A percentile compares a stretch with the other conserved stretches of the same genome.
Evolutionary conservation across 2,329 filamentous ascomycete genomes (phyloP).

Genomic region (Pseudopyrenochaeta lycopersici): DNA sequence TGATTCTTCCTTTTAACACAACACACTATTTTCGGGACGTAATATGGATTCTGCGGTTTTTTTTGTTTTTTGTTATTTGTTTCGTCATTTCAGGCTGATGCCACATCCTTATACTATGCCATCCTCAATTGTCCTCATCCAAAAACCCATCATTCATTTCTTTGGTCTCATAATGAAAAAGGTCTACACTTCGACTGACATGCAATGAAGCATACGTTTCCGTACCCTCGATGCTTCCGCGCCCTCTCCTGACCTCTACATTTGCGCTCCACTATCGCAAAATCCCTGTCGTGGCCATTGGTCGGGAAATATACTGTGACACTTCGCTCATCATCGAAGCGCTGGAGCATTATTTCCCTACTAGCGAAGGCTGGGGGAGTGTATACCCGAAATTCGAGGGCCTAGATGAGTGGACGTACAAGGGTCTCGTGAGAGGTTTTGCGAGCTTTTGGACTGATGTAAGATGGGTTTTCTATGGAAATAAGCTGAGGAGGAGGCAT

Average conservation of each 20-base stretch:
- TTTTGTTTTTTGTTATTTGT: too few relatives aligned
- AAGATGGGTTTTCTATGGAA: constrained; percentile 5
- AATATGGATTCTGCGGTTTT: neutral
- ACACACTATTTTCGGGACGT: neutral
- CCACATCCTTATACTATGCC: too few relatives aligned
- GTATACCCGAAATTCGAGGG: constrained; percentile 44
- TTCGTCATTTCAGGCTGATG: neutral
- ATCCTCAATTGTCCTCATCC: too few relatives aligned
- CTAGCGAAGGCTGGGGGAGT: constrained; percentile 37
- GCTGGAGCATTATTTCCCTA: constrained; percentile 41
- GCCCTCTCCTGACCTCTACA: constrained; percentile 45
- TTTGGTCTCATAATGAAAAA: neutral
- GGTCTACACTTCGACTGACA: neutral
- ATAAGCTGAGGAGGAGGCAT: constrained; percentile 9
- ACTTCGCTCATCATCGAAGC: constrained; percentile 46
- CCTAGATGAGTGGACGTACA: constrained; percentile 44
- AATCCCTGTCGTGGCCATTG: constrained; percentile 44
- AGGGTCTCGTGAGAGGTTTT: constrained; percentile 49
- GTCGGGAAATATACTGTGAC: constrained; percentile 46
- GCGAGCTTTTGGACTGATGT: constrained; percentile 54
- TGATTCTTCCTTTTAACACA: neutral
- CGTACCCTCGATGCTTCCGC: constrained; percentile 53
- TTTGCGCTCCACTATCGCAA: constrained; percentile 53
- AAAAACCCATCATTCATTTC: neutral
- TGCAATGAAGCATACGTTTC: constrained; percentile 41